Base-by-base conservation (phyloP, 805 yeast genomes). In the Suhomyces sp. region DNA sequence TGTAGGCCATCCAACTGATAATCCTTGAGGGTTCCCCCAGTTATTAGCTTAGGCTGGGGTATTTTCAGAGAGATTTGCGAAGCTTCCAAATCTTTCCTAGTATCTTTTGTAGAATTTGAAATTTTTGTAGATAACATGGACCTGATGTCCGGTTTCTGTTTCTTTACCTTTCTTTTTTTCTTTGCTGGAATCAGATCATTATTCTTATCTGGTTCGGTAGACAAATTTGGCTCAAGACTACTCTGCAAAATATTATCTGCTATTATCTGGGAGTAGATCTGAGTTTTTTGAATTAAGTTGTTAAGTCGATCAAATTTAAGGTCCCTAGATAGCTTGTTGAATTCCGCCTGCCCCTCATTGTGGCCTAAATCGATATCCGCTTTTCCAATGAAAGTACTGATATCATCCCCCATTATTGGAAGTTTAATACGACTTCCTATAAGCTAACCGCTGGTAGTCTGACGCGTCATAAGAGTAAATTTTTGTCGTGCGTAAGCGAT, bases 1-100 rank as follows among this genome's bases (percentile, higher is more conserved):
- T 89, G 91, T 51, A 93, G 78, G 1, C 98, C 99, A 51, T 87
- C 91, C 17, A 89, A 66, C 68, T 93, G 99, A 63, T 94, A 91
- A 25, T 84, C 87, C 62, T 90, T 89, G 77, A 93, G 73, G 0
- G 63, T 61, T 27, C 89, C 88, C 6, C 77, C 78, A 4, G 70
- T 55, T 4, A 75, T 57, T 6, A 70, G 51, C 31, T 61, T 55
- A 0, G 79, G 78, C 10, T 44, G 55, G 13, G 58, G 52, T 10
- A 39, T 39, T 22, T 20, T 12, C 21, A 19, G 21, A 10, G 51
- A 51, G 2, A 62, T 51, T 47, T 67, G 69, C 2, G 71, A 60
- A 6, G 58, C 52, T 44, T 68, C 72, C 12, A 65, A 58, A 2
- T 65, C 65, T n/a, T 58, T 45, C 19, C 58, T 57, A 9, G 66